phyloP scores from a whole-genome alignment of 371 early-diverging fungal genomes.

The Massospora cicadina region DNA sequence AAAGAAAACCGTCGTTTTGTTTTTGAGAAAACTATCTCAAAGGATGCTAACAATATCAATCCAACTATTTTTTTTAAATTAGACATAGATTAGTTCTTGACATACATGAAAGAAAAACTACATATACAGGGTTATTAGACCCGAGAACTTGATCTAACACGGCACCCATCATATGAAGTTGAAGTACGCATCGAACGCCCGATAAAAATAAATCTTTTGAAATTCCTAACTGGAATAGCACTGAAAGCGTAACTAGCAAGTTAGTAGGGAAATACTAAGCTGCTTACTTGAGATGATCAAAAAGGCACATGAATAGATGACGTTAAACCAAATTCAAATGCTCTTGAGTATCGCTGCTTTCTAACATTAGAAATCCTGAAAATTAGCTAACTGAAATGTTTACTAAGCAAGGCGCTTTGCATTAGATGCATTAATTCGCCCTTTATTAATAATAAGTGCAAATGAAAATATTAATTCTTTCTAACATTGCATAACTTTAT shows the following conservation, averaged over 20 bases:
- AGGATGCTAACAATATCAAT: constrained; percentile 12
- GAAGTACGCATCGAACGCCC: constrained; percentile 34
- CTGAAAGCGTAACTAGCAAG: constrained; percentile 3
- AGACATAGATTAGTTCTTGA: not conserved
- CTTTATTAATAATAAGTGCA: no score
- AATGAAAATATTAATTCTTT: no score
- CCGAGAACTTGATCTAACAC: constrained; percentile 15
- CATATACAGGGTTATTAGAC: constrained; percentile 12
- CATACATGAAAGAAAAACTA: constrained; percentile 13
- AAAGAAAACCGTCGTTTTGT: constrained; percentile 12
- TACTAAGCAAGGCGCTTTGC: no score
- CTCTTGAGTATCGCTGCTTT: no score
- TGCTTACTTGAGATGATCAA: constrained; percentile 1
- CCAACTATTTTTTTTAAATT: not conserved
- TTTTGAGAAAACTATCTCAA: constrained; percentile 13
- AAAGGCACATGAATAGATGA: not conserved
- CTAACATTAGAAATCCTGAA: no score
- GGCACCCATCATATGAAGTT: constrained; percentile 35
- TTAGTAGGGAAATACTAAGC: not conserved
- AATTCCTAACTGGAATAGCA: not conserved
- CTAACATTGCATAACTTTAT: no score
- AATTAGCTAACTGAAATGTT: no score
- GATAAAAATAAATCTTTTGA: constrained; percentile 24
- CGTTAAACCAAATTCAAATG: no score
- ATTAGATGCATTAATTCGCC: no score